phyloP scores from a whole-genome alignment of 2,329 filamentous ascomycete genomes.

The Pyricularia sp. region DNA sequence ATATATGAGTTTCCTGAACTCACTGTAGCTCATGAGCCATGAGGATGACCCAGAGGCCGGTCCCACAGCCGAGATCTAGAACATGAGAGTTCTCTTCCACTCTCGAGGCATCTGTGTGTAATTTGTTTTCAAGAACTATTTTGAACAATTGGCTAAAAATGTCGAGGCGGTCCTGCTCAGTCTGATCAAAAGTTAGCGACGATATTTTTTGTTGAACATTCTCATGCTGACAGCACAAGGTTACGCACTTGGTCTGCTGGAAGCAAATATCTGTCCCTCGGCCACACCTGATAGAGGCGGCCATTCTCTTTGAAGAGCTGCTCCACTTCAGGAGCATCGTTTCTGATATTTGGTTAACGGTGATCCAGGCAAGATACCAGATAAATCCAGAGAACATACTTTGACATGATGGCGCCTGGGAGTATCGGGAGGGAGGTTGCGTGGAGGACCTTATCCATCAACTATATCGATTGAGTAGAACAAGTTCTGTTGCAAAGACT shows the following conservation, averaged over 20 bases:
- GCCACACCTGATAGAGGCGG: background rate
- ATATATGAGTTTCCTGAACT: background rate
- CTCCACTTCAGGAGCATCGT: background rate
- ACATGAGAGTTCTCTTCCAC: background rate
- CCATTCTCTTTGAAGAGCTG: conserved; percentile 1
- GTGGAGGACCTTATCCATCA: background rate
- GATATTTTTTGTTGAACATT: background rate
- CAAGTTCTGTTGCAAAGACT: background rate
- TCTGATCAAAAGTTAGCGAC: background rate
- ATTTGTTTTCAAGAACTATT: background rate
- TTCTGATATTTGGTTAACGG: background rate
- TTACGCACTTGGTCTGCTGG: conserved; percentile 3
- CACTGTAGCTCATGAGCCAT: conserved; percentile 1
- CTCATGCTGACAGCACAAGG: background rate
- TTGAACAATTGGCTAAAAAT: background rate
- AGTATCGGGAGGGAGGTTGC: background rate
- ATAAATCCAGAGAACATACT: background rate
- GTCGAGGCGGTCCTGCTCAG: conserved; percentile 2
- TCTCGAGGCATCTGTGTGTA: background rate
- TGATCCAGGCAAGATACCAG: background rate
- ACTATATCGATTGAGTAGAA: background rate
- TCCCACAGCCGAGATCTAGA: conserved; percentile 4
- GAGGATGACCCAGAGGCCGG: conserved; percentile 1
- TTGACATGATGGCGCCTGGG: background rate
- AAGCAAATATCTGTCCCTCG: background rate